These are phyloP conservation scores for Cercospora citrullina DNA, from an alignment of 2,329 filamentous ascomycete genomes.

Conservation along the genomic window DNA sequence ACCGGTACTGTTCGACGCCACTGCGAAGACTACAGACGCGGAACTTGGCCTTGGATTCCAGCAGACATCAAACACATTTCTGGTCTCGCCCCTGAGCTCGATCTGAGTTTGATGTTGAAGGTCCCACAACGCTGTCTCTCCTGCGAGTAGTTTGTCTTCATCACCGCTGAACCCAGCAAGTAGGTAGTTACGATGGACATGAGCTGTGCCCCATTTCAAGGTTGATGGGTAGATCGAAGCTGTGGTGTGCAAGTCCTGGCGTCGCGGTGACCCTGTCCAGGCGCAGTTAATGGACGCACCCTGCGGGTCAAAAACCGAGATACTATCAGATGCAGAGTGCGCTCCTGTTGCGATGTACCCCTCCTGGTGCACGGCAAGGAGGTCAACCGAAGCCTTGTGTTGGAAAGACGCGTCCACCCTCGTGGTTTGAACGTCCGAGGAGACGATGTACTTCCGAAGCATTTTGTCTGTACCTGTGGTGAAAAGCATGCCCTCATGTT, in stretches of 20 bases:
- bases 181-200: constrained; percentile 45
- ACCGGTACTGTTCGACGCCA: constrained; percentile 49
- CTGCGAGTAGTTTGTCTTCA: constrained; percentile 45
- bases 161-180: constrained; percentile 56
- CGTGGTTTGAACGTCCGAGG: constrained; percentile 4
- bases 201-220: constrained; percentile 50
- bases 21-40: constrained; percentile 50
- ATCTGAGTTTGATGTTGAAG: constrained; percentile 45
- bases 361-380: constrained; percentile 45
- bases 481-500: constrained; percentile 23
- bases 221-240: constrained; percentile 45
- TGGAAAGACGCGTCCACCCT: constrained; percentile 34
- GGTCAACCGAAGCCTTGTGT: constrained; percentile 53
- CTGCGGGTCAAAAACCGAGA: constrained; percentile 26
- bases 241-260: constrained; percentile 30
- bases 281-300: not conserved
- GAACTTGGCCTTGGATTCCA: constrained; percentile 53
- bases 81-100: constrained; percentile 49
- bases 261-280: constrained; percentile 26
- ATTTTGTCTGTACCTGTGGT: constrained; percentile 57
- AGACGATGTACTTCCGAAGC: constrained; percentile 42
- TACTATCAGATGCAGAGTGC: constrained; percentile 22
- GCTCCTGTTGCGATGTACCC: constrained; percentile 28
- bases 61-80: constrained; percentile 59
- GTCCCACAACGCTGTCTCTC: constrained; percentile 58